These are phyloP conservation scores for Rosa lucieae DNA, from an alignment of 306 rosid species.

Conservation along the genomic window DNA sequence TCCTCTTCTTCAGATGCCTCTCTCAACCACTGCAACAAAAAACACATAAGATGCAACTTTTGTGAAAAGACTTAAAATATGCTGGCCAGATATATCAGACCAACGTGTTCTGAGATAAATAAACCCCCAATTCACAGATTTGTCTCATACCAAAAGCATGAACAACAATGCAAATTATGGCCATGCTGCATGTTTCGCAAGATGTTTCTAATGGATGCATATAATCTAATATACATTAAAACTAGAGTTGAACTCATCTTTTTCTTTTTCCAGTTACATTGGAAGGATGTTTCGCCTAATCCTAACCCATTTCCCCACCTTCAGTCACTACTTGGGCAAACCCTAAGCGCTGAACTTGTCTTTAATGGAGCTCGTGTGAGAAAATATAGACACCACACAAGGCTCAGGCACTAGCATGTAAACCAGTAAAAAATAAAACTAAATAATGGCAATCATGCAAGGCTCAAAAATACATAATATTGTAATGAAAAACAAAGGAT, in stretches of 20 bases:
- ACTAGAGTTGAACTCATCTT: too few species aligned
- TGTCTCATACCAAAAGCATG: not conserved
- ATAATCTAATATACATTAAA: not conserved
- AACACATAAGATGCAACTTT: not conserved
- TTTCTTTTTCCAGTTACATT: too few species aligned
- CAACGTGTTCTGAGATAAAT: not conserved
- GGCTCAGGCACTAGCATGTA: not conserved
- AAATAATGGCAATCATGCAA: not conserved
- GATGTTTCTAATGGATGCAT: not conserved
- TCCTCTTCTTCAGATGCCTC: conserved; percentile 89
- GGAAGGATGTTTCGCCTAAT: not conserved
- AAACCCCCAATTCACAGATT: not conserved
- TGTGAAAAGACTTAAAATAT: conserved; percentile 5
- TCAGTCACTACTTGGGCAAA: not conserved
- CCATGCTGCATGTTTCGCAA: not conserved
- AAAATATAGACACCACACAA: not conserved
- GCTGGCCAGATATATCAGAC: not conserved
- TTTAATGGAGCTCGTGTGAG: not conserved
- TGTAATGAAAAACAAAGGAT: not conserved
- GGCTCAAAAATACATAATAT: not conserved
- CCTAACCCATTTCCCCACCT: not conserved
- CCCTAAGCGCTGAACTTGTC: not conserved
- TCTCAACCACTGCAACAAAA: conserved; percentile 67
- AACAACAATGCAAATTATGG: not conserved
- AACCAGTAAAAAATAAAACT: not conserved